Conservation (phyloP, 2,329 filamentous ascomycete genomes). For the Arthrinium puccinioides region DNA sequence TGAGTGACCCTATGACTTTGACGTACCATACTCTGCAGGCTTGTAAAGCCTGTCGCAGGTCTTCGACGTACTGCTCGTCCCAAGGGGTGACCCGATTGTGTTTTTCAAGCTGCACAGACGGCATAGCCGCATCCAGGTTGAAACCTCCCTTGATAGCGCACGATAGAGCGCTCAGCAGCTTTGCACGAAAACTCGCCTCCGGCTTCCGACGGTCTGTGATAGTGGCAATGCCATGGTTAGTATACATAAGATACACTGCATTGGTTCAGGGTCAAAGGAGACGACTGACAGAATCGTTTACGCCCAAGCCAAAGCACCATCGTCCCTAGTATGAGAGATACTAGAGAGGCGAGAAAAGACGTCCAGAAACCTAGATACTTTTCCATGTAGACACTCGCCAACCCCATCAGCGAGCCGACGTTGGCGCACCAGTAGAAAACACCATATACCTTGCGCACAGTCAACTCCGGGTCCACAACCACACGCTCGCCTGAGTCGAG, state of each 20-base stretch:
- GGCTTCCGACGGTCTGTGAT: conserved; percentile 5
- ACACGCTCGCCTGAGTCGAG: conserved; percentile 8
- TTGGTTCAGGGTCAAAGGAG: not conserved
- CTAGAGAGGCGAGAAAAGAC: conserved; percentile 6
- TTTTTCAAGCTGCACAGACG: conserved; percentile 4
- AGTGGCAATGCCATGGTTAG: conserved; percentile 5
- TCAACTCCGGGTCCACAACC: conserved; percentile 2
- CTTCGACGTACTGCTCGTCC: conserved; percentile 9
- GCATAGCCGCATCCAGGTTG: conserved; percentile 9
- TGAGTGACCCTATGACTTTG: no score
- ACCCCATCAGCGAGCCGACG: not conserved
- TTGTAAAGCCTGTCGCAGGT: conserved; percentile 8
- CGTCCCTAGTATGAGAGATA: conserved; percentile 7
- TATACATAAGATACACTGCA: not conserved
- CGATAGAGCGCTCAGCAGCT: conserved; percentile 3
- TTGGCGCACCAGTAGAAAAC: conserved; percentile 7
- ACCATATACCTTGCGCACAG: conserved; percentile 9
- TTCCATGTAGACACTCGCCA: conserved; percentile 5
- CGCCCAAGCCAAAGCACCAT: conserved; percentile 7
- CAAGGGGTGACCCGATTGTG: conserved; percentile 5
- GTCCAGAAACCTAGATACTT: conserved; percentile 10
- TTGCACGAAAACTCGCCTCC: not conserved
- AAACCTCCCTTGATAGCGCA: conserved; percentile 6
- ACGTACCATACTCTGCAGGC: conserved; percentile 9
- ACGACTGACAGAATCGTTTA: conserved; percentile 6